phyloP scores from a whole-genome alignment of 179 eudicot species.

The Nepenthes alata region DNA sequence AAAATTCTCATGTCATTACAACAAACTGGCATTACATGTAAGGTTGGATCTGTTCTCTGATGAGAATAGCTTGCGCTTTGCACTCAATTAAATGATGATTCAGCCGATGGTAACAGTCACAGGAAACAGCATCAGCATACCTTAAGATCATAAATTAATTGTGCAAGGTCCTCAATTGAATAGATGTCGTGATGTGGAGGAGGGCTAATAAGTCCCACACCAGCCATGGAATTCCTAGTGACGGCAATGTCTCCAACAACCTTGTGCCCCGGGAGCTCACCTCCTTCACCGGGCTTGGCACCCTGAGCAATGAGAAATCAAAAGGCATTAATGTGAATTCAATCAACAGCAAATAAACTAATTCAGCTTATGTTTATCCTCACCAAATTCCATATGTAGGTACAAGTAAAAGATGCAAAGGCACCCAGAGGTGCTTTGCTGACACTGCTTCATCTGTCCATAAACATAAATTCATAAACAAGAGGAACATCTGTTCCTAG shows the following conservation, averaged over 20 bases:
- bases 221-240: conserved; percentile 95
- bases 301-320: conserved; percentile 40
- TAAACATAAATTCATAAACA: conserved; percentile 61
- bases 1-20: neutral
- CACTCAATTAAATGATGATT: neutral
- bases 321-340: conserved; percentile 10
- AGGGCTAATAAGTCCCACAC: conserved; percentile 97
- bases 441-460: conserved; percentile 55
- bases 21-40: neutral
- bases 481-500: conserved; percentile 52
- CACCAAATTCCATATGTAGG: conserved; percentile 65
- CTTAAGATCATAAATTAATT: conserved; percentile 91
- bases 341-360: conserved; percentile 11
- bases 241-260: conserved; percentile 94
- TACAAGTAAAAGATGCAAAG: conserved; percentile 66
- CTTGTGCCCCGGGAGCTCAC: conserved; percentile 98
- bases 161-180: conserved; percentile 98
- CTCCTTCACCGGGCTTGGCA: conserved; percentile 99
- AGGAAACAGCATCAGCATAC: conserved; percentile 22
- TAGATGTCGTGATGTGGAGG: conserved; percentile 99
- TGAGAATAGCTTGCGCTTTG: neutral
- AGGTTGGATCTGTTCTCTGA: neutral
- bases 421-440: conserved; percentile 57
- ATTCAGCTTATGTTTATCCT: conserved; percentile 29
- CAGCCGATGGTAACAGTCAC: neutral